Base-by-base conservation (phyloP, 306 rosid species). In the Alnus rubra region DNA sequence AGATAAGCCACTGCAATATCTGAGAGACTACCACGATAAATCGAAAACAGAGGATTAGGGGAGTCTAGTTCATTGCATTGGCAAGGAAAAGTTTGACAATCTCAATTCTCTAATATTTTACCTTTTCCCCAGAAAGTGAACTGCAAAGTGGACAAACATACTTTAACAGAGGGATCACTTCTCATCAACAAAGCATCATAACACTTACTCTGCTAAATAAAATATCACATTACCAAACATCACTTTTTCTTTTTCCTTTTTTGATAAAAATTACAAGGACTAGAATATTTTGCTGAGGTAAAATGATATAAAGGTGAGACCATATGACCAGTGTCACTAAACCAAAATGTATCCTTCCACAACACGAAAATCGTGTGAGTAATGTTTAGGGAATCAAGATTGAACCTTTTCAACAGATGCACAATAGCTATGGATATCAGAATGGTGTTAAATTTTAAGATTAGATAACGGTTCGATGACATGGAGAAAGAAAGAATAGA, bases 401-500 rank as follows among this genome's bases (percentile, higher is more conserved):
- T 39, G 72, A 67, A 42, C 2, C 6, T 39, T 30, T 23, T 28
- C 45, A 70, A 83, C 62, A 18, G 28, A 48, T 8, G 54, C 35
- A n/a, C 10, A 4, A 51, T 53, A 37, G 11, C 11, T 9, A 50
- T 63, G 51, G 37, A 74, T 53, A 71, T 12, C 65, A 53, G 35
- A 50, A 45, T 49, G 52, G 52, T 2, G 52, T 49, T 49, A 49
- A 9, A 12, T 9, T 58, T 33, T 13, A 60, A 53, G 23, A 71
- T 31, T 16, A 31, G 16, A 52, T 3, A 9, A 59, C 2, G 33
- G 8, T 59, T 59, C 8, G 6, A 59, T 28, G 65, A 28, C 39
- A 59, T 30, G 65, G 23, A 63, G 2, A 76, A 9, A 80, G 49
- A 76, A 68, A 76, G 49, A 84, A 58, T 50, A 55, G 33, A 77